Conservation (phyloP, 768 basidiomycete species). For the Terana coerulea region DNA sequence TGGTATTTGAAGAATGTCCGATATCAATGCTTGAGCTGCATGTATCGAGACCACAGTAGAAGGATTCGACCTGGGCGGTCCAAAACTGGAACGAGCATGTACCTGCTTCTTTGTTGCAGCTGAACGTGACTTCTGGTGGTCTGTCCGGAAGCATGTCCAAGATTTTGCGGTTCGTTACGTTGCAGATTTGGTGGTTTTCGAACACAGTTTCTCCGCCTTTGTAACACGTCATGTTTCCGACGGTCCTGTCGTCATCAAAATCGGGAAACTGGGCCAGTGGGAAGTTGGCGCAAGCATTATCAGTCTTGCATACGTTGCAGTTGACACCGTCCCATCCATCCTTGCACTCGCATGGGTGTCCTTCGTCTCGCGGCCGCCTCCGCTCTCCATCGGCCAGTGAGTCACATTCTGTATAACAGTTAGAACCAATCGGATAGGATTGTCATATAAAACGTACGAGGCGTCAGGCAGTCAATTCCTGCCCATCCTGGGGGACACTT, state of each 20-base stretch:
- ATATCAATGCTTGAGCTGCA: slow-evolving; percentile 50
- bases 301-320: slow-evolving; percentile 92
- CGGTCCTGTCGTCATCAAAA: slow-evolving; percentile 33
- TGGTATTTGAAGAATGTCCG: slow-evolving; percentile 66
- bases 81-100: slow-evolving; percentile 97
- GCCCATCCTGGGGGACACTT: slow-evolving; percentile 98
- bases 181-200: slow-evolving; percentile 95
- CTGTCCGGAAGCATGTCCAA: slow-evolving; percentile 88
- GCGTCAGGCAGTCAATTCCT: slow-evolving; percentile 90
- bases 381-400: slow-evolving; percentile 89
- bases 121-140: slow-evolving; percentile 95
- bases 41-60: slow-evolving; percentile 83
- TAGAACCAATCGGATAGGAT: background rate
- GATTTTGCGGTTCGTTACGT: slow-evolving; percentile 97
- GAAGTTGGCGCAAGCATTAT: slow-evolving; percentile 78
- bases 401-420: slow-evolving; percentile 69
- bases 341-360: slow-evolving; percentile 80
- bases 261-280: slow-evolving; percentile 40
- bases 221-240: slow-evolving; percentile 85
- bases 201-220: slow-evolving; percentile 91
- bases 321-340: slow-evolving; percentile 97
- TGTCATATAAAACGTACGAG: slow-evolving; percentile 72
- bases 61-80: slow-evolving; percentile 92
- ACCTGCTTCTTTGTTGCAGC: slow-evolving; percentile 61
- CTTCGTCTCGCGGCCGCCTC: slow-evolving; percentile 73